Evolutionary conservation across 176 grass and related monocot species (phyloP).

Genomic region (Urochloa ruziziensis): DNA sequence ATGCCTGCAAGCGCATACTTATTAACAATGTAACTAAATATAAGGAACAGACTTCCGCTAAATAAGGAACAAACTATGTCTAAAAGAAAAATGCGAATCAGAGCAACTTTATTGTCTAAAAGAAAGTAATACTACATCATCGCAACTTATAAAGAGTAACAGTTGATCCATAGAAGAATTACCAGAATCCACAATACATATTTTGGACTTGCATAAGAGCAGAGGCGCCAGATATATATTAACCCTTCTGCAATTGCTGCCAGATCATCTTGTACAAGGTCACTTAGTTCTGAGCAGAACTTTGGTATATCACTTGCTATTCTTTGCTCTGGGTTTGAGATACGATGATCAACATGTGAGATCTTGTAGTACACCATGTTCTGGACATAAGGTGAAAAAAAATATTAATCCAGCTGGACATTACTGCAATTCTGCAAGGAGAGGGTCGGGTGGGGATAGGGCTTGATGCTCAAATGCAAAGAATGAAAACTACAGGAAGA

Average conservation of each 20-base stretch:
- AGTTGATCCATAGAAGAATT: slow-evolving; percentile 16
- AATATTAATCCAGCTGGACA: not conserved
- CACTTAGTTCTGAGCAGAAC: slow-evolving; percentile 92
- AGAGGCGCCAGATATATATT: slow-evolving; percentile 90
- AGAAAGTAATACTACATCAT: not conserved
- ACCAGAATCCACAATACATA: slow-evolving; percentile 99
- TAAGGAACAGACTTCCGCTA: not conserved
- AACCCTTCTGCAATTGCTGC: slow-evolving; percentile 79
- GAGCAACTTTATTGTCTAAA: not conserved
- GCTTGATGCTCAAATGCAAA: not conserved
- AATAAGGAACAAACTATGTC: not conserved
- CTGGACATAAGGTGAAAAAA: slow-evolving; percentile 49
- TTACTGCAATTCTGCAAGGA: not conserved
- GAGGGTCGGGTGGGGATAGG: not conserved
- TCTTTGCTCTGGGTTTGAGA: slow-evolving; percentile 92
- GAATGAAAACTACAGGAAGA: slow-evolving; percentile 1
- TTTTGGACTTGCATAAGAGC: slow-evolving; percentile 99
- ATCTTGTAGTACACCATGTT: slow-evolving; percentile 99
- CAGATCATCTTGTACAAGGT: slow-evolving; percentile 94
- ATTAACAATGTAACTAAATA: not conserved
- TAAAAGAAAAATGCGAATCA: not conserved
- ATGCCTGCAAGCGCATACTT: slow-evolving; percentile 69
- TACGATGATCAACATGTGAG: slow-evolving; percentile 87
- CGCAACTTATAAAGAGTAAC: not conserved
- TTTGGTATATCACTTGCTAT: slow-evolving; percentile 97